phyloP scores from a whole-genome alignment of 306 rosid genomes.

The Fagus crenata region DNA sequence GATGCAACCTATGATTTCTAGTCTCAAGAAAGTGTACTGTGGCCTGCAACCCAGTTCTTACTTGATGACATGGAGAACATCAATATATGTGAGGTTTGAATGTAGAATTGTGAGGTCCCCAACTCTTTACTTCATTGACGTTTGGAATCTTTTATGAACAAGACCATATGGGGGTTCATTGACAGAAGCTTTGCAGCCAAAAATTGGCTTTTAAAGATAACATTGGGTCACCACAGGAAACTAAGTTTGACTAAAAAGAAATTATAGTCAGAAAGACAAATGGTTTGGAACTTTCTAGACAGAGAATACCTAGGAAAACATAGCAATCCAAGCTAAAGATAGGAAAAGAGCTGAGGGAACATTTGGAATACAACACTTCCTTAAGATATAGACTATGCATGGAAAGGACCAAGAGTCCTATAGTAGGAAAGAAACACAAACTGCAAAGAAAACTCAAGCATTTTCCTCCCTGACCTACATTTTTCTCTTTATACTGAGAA shows the following conservation, averaged over 20 bases:
- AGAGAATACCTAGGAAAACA: neutral
- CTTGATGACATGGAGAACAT: neutral
- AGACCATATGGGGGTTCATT: neutral
- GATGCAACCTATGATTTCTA: constrained; percentile 12
- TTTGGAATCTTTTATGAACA: neutral
- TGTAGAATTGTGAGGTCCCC: neutral
- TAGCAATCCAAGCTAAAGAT: neutral
- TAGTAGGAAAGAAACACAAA: neutral
- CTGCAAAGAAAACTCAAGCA: neutral
- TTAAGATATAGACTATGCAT: neutral
- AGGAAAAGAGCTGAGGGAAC: neutral
- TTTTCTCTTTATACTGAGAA: neutral
- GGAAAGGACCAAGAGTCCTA: neutral
- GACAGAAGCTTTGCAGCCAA: neutral
- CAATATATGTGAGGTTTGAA: neutral
- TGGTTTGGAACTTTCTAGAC: neutral
- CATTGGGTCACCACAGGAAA: neutral
- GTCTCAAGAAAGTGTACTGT: constrained; percentile 2
- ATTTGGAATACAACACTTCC: neutral
- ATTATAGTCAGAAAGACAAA: neutral
- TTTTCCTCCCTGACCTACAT: too few relatives aligned
- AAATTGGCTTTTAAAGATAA: neutral
- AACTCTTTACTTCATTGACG: neutral
- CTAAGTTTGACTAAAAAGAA: too few relatives aligned
- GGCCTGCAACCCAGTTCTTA: neutral